Conservation (phyloP, 495 filamentous ascomycete species). For the Talaromyces liani region DNA sequence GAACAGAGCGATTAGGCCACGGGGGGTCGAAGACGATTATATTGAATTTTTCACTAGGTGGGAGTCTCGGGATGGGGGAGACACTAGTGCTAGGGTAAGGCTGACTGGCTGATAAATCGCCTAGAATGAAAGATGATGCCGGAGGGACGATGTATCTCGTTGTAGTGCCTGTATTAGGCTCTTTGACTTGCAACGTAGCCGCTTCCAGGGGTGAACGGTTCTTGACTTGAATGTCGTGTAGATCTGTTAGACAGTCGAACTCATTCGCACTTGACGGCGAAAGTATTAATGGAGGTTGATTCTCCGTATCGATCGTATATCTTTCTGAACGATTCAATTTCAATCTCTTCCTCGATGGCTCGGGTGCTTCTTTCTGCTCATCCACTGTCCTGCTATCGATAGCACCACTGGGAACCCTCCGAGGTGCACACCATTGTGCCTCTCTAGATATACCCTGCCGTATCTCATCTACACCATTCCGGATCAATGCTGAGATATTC, state of each 20-base stretch:
- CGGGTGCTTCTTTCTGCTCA: not conserved
- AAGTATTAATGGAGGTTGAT: constrained; percentile 25
- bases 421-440: constrained; percentile 35
- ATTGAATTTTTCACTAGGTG: constrained; percentile 48
- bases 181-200: constrained; percentile 16
- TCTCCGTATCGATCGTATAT: not conserved
- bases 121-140: constrained; percentile 42
- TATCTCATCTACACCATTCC: constrained; percentile 22
- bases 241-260: constrained; percentile 22
- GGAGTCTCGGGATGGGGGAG: constrained; percentile 22
- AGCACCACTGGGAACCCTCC: constrained; percentile 10
- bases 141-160: constrained; percentile 43
- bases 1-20: constrained; percentile 86
- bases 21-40: constrained; percentile 85
- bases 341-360: constrained; percentile 4
- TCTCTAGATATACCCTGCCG: constrained; percentile 7
- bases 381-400: not conserved
- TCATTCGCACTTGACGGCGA: constrained; percentile 23
- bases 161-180: constrained; percentile 10
- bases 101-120: constrained; percentile 17
- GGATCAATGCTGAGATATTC: constrained; percentile 23
- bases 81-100: constrained; percentile 14
- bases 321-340: constrained; percentile 12
- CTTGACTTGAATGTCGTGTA: constrained; percentile 24
- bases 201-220: constrained; percentile 23